Conservation (phyloP, 164 flowering plant species). For the Nymphaea colorata region DNA sequence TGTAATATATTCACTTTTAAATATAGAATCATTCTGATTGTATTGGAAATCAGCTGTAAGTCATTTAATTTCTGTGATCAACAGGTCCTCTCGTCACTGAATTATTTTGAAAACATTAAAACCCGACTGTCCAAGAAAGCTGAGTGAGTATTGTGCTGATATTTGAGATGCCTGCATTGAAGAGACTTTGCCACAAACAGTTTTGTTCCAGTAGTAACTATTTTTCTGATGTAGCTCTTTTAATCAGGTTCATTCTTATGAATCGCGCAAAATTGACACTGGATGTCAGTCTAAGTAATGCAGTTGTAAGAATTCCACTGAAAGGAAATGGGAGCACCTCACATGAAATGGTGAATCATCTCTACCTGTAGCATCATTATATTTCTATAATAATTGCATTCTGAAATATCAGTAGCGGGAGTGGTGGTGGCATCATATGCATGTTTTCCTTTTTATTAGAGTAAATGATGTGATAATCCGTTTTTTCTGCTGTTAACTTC, state of each 20-base stretch:
- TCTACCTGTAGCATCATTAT: too few relatives aligned
- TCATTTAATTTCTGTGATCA: slow-evolving; percentile 3
- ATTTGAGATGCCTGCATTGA: not conserved
- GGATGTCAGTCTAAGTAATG: slow-evolving; percentile 38
- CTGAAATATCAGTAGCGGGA: too few relatives aligned
- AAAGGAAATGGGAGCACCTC: not conserved
- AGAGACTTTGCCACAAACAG: not conserved
- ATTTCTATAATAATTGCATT: too few relatives aligned
- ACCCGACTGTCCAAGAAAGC: slow-evolving; percentile 57
- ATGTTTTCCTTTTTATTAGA: too few relatives aligned
- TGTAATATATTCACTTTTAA: too few relatives aligned
- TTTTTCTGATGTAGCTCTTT: not conserved
- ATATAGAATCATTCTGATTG: too few relatives aligned
- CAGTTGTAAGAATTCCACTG: slow-evolving; percentile 44
- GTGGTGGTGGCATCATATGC: too few relatives aligned
- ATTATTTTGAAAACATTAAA: slow-evolving; percentile 43
- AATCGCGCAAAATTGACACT: slow-evolving; percentile 33
- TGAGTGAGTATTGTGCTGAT: slow-evolving; percentile 36
- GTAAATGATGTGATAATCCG: too few relatives aligned
- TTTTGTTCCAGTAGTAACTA: not conserved
- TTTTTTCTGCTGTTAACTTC: too few relatives aligned
- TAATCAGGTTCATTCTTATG: slow-evolving; percentile 48
- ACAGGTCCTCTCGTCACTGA: slow-evolving; percentile 61
- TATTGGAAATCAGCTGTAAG: not conserved
- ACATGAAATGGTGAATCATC: not conserved